A percentile compares a stretch with the other conserved stretches of the same genome.
These are phyloP conservation scores for Thuja plicata DNA, from an alignment of 83 land plant species.

Conservation along the genomic window DNA sequence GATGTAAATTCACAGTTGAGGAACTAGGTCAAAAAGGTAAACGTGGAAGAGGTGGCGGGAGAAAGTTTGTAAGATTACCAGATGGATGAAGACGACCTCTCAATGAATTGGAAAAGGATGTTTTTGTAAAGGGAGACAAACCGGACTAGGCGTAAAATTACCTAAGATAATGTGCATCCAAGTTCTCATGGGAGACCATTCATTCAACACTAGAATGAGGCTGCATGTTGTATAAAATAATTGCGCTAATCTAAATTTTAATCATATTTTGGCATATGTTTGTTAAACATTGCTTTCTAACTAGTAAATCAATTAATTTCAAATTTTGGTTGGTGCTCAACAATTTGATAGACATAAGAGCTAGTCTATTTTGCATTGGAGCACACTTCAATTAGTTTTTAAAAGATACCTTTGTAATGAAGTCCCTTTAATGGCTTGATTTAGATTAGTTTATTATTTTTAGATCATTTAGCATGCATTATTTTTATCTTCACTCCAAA, in stretches of 20 bases:
- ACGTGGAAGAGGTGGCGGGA: constrained; percentile 67
- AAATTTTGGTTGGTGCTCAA: background rate
- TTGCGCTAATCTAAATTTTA: background rate
- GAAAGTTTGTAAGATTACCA: constrained; percentile 59
- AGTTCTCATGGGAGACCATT: background rate
- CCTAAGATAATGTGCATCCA: constrained; percentile 8
- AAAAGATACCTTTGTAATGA: background rate
- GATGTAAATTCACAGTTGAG: constrained; percentile 78
- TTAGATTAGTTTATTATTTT: too few relatives aligned
- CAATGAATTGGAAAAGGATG: constrained; percentile 74
- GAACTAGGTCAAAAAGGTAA: constrained; percentile 61
- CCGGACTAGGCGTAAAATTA: constrained; percentile 46
- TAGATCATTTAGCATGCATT: too few relatives aligned
- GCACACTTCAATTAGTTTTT: background rate
- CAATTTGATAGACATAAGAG: background rate
- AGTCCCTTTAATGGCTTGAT: too few relatives aligned
- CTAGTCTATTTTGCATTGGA: background rate
- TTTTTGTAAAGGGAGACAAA: constrained; percentile 68
- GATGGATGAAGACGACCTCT: constrained; percentile 72
- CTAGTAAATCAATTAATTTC: background rate
- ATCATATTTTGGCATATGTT: background rate
- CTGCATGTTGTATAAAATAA: background rate
- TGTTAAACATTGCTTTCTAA: background rate
- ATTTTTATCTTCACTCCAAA: too few relatives aligned
- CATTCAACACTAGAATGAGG: background rate